Evolutionary conservation across 2,329 filamentous ascomycete genomes (phyloP).

Genomic region (Colletotrichum theobromicola): DNA sequence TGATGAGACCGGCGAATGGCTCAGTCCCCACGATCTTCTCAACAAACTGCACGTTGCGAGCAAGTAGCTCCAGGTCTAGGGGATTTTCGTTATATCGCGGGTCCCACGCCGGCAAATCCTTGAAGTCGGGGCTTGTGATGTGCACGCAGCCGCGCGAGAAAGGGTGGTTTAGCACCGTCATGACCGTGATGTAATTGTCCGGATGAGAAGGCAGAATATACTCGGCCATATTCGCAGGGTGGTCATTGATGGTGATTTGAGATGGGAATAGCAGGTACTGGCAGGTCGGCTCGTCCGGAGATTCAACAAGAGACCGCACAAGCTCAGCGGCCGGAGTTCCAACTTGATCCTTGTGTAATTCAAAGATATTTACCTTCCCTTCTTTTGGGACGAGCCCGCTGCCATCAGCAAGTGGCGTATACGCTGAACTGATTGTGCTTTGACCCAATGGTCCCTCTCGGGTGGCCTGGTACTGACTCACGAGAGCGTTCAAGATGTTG

Average conservation of each 20-base stretch:
- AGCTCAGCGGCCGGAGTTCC: conserved; percentile 20
- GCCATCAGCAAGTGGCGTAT: conserved; percentile 36
- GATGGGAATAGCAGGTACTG: conserved; percentile 39
- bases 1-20: conserved; percentile 46
- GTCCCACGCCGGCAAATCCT: conserved; percentile 54
- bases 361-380: conserved; percentile 29
- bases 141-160: conserved; percentile 65
- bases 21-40: conserved; percentile 39
- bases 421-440: conserved; percentile 23
- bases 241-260: conserved; percentile 30
- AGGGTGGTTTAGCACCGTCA: conserved; percentile 65
- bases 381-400: conserved; percentile 28
- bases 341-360: conserved; percentile 14
- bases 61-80: conserved; percentile 60
- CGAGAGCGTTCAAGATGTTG: conserved; percentile 31
- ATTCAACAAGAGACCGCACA: conserved; percentile 31
- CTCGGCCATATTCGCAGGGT: conserved; percentile 29
- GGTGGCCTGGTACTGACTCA: conserved; percentile 40
- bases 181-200: conserved; percentile 59
- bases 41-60: conserved; percentile 46
- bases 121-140: conserved; percentile 49
- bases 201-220: conserved; percentile 28
- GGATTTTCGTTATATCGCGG: conserved; percentile 61
- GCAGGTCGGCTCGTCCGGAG: conserved; percentile 32
- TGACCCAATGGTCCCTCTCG: conserved; percentile 37